Percentiles rank a stretch among this genome's conserved stretches.
These are phyloP conservation scores for Leptosphaerulina australis DNA, from an alignment of 2,329 filamentous ascomycete species.

Conservation along the genomic window DNA sequence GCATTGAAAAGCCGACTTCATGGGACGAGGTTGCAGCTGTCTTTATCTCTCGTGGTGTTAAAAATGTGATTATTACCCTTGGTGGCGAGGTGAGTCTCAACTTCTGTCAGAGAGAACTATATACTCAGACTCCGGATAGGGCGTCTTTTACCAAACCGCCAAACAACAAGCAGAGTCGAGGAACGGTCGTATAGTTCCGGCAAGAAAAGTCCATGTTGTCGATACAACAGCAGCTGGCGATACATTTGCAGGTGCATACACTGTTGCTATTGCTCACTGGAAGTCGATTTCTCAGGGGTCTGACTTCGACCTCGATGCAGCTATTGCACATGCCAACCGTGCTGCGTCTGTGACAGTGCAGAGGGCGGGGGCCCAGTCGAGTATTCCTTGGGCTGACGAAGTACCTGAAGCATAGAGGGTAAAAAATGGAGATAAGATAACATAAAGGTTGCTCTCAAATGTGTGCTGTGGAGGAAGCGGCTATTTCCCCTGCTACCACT, in stretches of 20 bases:
- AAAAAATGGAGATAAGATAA: no score
- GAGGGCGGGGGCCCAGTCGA: constrained; percentile 67
- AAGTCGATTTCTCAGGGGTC: constrained; percentile 52
- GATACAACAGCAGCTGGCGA: constrained; percentile 95
- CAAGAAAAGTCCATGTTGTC: constrained; percentile 76
- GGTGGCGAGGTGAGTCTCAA: constrained; percentile 68
- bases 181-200: constrained; percentile 59
- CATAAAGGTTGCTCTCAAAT: no score
- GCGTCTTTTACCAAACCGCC: constrained; percentile 53
- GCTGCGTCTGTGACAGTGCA: constrained; percentile 71
- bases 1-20: constrained; percentile 48
- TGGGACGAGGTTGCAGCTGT: constrained; percentile 44
- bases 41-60: constrained; percentile 73
- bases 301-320: constrained; percentile 59
- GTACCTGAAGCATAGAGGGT: constrained; percentile 45
- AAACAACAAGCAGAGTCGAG: constrained; percentile 52
- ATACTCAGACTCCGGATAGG: constrained; percentile 40
- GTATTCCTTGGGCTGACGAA: constrained; percentile 70
- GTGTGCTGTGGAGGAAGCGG: no score
- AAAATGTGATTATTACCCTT: constrained; percentile 81
- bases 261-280: constrained; percentile 68
- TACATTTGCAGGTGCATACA: constrained; percentile 90
- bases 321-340: constrained; percentile 65
- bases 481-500: no score
- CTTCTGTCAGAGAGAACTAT: background rate